phyloP scores from a whole-genome alignment of 306 rosid genomes.

The Prinsepia uniflora region DNA sequence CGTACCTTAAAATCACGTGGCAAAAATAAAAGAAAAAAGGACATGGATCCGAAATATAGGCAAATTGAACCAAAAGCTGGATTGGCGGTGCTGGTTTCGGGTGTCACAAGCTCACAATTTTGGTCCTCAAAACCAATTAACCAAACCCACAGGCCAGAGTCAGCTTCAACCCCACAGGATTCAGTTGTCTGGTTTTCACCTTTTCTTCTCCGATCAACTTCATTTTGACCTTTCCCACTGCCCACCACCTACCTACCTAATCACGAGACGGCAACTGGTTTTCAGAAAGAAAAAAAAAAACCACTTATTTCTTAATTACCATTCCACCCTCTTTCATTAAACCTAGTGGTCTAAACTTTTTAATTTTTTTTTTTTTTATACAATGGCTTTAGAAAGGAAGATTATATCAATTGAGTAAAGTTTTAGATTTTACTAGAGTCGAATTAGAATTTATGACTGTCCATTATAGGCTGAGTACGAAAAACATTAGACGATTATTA shows the following conservation, averaged over 20 bases:
- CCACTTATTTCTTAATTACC: background rate
- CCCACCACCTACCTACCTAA: background rate
- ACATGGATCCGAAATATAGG: background rate
- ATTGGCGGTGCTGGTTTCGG: conserved; percentile 9
- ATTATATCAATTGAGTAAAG: too few species aligned
- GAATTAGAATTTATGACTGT: too few species aligned
- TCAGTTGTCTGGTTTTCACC: conserved; percentile 9
- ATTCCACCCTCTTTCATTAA: background rate
- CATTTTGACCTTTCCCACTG: background rate
- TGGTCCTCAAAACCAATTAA: background rate
- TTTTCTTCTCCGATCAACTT: background rate
- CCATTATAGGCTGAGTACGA: too few species aligned
- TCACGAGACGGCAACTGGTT: conserved; percentile 3
- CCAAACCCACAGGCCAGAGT: background rate
- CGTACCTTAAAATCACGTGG: background rate
- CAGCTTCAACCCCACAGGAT: conserved; percentile 12
- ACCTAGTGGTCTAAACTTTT: too few species aligned
- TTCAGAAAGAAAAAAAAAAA: background rate
- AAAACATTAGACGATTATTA: too few species aligned
- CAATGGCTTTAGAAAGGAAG: too few species aligned
- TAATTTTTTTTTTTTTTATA: too few species aligned
- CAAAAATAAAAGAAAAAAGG: background rate
- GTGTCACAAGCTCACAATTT: background rate
- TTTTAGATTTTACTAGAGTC: too few species aligned
- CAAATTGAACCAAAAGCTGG: background rate